phyloP scores from a whole-genome alignment of 768 basidiomycete species.

The Tubosaeta sp. region DNA sequence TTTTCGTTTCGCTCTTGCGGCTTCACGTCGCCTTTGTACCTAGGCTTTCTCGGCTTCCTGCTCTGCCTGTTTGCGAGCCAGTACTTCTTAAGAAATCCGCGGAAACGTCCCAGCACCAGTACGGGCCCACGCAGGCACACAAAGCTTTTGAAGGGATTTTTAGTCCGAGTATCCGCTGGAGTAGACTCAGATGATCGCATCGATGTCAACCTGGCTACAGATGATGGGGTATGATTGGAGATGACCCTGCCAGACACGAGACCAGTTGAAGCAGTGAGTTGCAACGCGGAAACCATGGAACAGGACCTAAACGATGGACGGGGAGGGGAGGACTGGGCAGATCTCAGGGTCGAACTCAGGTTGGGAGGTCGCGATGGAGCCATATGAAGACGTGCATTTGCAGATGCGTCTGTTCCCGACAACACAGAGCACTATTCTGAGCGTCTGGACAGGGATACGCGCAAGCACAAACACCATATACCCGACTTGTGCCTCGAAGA shows the following conservation, averaged over 20 bases:
- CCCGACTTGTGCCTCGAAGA: constrained; percentile 9
- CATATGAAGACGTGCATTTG: neutral
- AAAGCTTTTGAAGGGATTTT: constrained; percentile 40
- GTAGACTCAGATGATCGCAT: neutral
- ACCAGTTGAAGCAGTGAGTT: neutral
- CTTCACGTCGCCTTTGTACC: constrained; percentile 20
- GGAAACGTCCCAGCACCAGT: constrained; percentile 64
- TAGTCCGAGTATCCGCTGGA: neutral
- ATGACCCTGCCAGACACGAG: neutral
- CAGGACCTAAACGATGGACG: constrained; percentile 15
- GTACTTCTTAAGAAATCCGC: constrained; percentile 54
- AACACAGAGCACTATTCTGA: neutral
- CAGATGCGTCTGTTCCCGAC: neutral
- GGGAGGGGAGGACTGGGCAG: constrained; percentile 20
- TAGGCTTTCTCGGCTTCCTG: constrained; percentile 32
- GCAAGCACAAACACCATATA: neutral
- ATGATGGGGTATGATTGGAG: neutral
- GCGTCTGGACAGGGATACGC: neutral
- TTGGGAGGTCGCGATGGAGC: neutral
- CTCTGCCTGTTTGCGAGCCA: constrained; percentile 32
- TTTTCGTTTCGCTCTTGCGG: constrained; percentile 18
- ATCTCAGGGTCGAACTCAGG: neutral
- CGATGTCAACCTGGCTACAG: neutral
- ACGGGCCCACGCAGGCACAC: constrained; percentile 69
- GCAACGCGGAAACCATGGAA: neutral